These are phyloP conservation scores for Aspergillus pseudotamarii DNA, from an alignment of 2,329 filamentous ascomycete species.

Conservation along the genomic window DNA sequence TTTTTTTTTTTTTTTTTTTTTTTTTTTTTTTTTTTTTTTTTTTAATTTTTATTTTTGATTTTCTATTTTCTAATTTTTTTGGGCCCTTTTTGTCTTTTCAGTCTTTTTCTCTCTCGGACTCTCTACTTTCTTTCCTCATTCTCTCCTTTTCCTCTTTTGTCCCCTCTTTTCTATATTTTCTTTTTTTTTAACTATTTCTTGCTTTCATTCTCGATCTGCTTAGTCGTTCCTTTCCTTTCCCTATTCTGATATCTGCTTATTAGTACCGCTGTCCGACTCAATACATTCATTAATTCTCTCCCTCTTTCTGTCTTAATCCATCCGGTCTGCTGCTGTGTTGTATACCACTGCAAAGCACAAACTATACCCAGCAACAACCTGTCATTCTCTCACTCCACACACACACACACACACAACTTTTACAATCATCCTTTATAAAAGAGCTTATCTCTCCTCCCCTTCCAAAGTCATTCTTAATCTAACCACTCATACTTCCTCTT, in stretches of 20 bases:
- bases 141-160: conserved; percentile 22
- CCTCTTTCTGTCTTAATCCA: conserved; percentile 4
- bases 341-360: background rate
- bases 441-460: background rate
- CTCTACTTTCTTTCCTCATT: conserved; percentile 21
- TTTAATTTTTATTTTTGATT: conserved; percentile 19
- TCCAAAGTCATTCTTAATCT: background rate
- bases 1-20: conserved; percentile 13
- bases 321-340: background rate
- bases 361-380: background rate
- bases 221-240: conserved; percentile 15
- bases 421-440: background rate
- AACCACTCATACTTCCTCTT: conserved; percentile 5
- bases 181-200: conserved; percentile 24
- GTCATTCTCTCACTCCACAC: conserved; percentile 1
- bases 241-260: conserved; percentile 22
- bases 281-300: conserved; percentile 12
- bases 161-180: conserved; percentile 20
- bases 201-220: conserved; percentile 15
- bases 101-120: conserved; percentile 20
- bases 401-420: background rate
- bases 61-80: conserved; percentile 22
- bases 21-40: conserved; percentile 21
- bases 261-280: conserved; percentile 6
- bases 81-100: conserved; percentile 13